A percentile compares a stretch with the other conserved stretches of the same genome.
phyloP scores from a whole-genome alignment of 768 basidiomycete species.

The Tremella fuciformis region DNA sequence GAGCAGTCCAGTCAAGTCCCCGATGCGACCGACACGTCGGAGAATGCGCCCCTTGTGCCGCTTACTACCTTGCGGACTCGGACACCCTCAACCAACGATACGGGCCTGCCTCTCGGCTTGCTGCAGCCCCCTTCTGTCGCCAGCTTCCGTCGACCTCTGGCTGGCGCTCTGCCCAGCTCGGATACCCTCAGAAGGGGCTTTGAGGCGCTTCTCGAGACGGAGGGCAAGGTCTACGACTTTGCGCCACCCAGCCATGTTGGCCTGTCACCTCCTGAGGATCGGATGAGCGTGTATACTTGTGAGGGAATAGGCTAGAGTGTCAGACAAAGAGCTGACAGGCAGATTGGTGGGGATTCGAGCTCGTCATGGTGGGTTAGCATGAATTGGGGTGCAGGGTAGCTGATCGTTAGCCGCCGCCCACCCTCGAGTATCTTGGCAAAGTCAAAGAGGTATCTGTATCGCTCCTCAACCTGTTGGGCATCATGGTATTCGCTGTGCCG shows the following conservation, averaged over 20 bases:
- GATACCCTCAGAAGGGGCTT: conserved; percentile 28
- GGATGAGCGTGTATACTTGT: conserved; percentile 33
- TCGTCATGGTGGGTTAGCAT: conserved; percentile 20
- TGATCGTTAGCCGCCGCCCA: conserved; percentile 22
- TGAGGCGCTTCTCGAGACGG: conserved; percentile 28
- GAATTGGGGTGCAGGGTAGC: not conserved
- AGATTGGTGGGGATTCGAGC: conserved; percentile 39
- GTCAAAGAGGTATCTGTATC: conserved; percentile 23
- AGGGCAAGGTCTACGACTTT: conserved; percentile 29
- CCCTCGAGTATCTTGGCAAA: conserved; percentile 21
- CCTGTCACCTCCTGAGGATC: conserved; percentile 22
- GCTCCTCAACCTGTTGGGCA: conserved; percentile 23
- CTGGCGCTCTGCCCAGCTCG: conserved; percentile 24
- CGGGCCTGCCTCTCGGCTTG: conserved; percentile 20
- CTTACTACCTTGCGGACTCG: not conserved
- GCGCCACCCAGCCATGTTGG: conserved; percentile 24
- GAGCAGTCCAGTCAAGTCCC: not conserved
- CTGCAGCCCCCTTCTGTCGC: conserved; percentile 24
- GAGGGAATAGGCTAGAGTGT: conserved; percentile 7
- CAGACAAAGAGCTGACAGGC: conserved; percentile 1
- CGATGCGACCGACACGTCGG: not conserved
- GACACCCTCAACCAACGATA: too few species aligned
- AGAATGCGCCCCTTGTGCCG: not conserved
- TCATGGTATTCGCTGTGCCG: conserved; percentile 31
- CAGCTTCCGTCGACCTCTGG: conserved; percentile 27